Evolutionary conservation across 139 green algal species (phyloP).

Genomic region (Chlorella sp.): DNA sequence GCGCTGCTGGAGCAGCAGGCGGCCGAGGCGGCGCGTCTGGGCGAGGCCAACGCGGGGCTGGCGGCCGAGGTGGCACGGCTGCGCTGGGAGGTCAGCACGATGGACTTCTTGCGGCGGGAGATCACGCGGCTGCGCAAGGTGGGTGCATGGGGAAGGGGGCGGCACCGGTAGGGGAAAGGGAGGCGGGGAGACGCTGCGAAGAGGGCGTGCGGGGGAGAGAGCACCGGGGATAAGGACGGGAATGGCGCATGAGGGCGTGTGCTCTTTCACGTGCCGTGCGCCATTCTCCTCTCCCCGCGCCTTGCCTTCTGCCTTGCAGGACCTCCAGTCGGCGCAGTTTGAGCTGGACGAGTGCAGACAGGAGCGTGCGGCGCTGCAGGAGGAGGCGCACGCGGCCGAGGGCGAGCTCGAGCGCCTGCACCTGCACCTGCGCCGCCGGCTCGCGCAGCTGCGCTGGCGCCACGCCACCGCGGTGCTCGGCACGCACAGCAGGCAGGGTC

Average conservation of each 20-base stretch:
- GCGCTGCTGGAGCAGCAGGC: constrained; percentile 15
- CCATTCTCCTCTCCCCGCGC: background rate
- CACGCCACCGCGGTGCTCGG: background rate
- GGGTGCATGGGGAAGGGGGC: background rate
- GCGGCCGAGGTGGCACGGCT: background rate
- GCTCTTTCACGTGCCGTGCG: no score
- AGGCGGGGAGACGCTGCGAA: background rate
- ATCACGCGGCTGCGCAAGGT: constrained; percentile 19
- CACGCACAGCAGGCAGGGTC: background rate
- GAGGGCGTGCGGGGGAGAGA: background rate
- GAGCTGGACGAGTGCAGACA: constrained; percentile 5
- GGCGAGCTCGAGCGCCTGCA: background rate
- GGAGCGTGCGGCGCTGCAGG: background rate
- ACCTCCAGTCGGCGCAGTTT: background rate
- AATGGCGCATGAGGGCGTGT: background rate
- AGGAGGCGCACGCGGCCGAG: background rate
- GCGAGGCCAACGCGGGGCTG: constrained; percentile 2
- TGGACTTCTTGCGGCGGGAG: constrained; percentile 10
- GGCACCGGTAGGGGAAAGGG: background rate
- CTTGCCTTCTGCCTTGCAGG: background rate
- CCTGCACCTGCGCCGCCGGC: background rate
- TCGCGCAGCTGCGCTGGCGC: constrained; percentile 20
- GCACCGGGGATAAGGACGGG: background rate
- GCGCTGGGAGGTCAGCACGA: constrained; percentile 14
- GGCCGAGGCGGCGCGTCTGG: background rate